These are phyloP conservation scores for Coemansia sp. DNA, from an alignment of 192 early-diverging fungal genomes.

Conservation along the genomic window DNA sequence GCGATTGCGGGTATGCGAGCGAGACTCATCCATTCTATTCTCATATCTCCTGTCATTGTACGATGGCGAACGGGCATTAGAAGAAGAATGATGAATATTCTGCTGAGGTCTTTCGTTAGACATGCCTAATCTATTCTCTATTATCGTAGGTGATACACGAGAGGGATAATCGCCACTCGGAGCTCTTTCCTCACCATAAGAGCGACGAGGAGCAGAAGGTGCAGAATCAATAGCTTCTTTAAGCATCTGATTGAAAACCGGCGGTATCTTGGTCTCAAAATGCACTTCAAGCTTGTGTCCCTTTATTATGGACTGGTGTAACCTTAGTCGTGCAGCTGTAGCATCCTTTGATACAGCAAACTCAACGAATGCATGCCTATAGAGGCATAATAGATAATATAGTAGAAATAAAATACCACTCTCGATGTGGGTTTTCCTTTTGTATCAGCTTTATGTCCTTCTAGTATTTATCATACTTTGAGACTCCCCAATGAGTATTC, in stretches of 20 bases:
- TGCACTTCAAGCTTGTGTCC: slow-evolving; percentile 35
- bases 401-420: not conserved
- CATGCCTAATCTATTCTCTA: slow-evolving; percentile 3
- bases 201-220: not conserved
- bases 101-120: not conserved
- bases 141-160: not conserved
- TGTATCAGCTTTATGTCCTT: no score
- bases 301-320: slow-evolving; percentile 26
- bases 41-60: slow-evolving; percentile 4
- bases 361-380: slow-evolving; percentile 49
- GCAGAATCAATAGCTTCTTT: slow-evolving; percentile 6
- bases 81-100: not conserved
- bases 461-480: no score
- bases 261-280: slow-evolving; percentile 47
- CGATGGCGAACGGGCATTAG: no score
- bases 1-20: slow-evolving; percentile 2
- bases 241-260: slow-evolving; percentile 17
- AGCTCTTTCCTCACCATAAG: not conserved
- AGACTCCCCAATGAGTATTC: no score
- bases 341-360: slow-evolving; percentile 34
- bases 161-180: slow-evolving; percentile 2
- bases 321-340: slow-evolving; percentile 29
- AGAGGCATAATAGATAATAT: slow-evolving; percentile 4
- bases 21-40: slow-evolving; percentile 3
- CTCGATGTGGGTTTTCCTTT: no score